Conservation (phyloP, 192 early-diverging fungal genomes). For the Chytriomyces sp. region DNA sequence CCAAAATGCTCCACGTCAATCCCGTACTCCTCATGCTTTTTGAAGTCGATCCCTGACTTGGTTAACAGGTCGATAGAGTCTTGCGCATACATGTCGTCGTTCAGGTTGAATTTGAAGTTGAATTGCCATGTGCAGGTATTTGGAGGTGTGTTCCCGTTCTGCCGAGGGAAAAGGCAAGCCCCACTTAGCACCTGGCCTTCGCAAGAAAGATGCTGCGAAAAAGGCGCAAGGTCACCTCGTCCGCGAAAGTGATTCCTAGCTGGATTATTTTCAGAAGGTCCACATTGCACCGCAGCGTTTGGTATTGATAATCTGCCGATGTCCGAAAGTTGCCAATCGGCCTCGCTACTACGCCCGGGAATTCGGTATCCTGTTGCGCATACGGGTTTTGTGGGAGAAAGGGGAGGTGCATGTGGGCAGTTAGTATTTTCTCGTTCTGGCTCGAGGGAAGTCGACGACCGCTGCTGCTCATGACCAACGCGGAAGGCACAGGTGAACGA, state of each 20-base stretch:
- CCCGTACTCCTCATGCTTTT: slow-evolving; percentile 93
- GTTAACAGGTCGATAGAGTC: slow-evolving; percentile 96
- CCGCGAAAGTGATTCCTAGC: slow-evolving; percentile 92
- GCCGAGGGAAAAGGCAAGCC: not conserved
- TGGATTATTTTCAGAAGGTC: slow-evolving; percentile 98
- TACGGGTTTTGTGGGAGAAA: not conserved
- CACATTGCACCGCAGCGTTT: slow-evolving; percentile 96
- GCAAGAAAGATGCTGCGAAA: not conserved
- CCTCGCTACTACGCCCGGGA: slow-evolving; percentile 96
- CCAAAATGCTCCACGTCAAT: slow-evolving; percentile 96
- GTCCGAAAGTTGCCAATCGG: slow-evolving; percentile 97
- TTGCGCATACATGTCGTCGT: slow-evolving; percentile 97
- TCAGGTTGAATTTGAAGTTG: slow-evolving; percentile 96
- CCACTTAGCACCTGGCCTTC: not conserved
- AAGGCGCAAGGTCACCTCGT: slow-evolving; percentile 48
- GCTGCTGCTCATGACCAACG: not conserved
- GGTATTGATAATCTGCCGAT: slow-evolving; percentile 98
- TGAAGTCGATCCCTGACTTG: slow-evolving; percentile 98
- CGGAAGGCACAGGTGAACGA: not conserved
- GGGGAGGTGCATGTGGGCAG: not conserved
- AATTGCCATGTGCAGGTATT: slow-evolving; percentile 97
- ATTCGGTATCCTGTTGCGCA: slow-evolving; percentile 86
- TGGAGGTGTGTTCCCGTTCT: slow-evolving; percentile 77
- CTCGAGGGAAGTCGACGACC: slow-evolving; percentile 23
- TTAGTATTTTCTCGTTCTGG: not conserved